Evolutionary conservation across 139 green algal genomes (phyloP).

Genomic region (Volvox africanus): DNA sequence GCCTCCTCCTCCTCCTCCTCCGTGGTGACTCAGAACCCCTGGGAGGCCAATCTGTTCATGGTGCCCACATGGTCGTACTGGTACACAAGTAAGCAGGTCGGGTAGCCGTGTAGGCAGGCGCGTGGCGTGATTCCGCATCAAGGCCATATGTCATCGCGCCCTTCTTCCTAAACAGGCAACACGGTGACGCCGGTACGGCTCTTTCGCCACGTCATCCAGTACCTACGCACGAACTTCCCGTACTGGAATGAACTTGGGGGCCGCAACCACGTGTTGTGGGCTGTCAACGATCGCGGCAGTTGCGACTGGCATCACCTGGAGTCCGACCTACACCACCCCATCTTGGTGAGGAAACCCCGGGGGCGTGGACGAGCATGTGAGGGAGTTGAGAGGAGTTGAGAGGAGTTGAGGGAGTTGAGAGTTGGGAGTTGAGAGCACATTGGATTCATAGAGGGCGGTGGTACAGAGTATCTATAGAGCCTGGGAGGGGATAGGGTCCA

Average conservation of each 20-base stretch:
- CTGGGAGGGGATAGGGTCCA: too few species aligned
- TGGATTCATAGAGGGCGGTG: too few species aligned
- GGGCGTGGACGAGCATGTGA: too few species aligned
- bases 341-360: neutral
- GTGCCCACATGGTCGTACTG: constrained; percentile 2
- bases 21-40: constrained; percentile 28
- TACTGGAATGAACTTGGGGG: neutral
- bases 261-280: constrained; percentile 17
- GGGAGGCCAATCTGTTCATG: constrained; percentile 36
- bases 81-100: neutral
- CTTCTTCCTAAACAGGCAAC: neutral
- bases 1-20: neutral
- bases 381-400: too few species aligned
- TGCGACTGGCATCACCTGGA: neutral
- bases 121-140: neutral
- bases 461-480: too few species aligned
- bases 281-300: constrained; percentile 1
- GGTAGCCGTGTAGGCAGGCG: neutral
- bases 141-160: too few species aligned
- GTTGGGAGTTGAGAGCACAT: too few species aligned
- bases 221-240: neutral
- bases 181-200: neutral
- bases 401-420: too few species aligned
- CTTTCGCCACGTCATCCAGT: neutral
- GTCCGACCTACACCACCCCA: neutral